Conservation (phyloP, 768 basidiomycete genomes). For the Termitomyces bulborhizus region DNA sequence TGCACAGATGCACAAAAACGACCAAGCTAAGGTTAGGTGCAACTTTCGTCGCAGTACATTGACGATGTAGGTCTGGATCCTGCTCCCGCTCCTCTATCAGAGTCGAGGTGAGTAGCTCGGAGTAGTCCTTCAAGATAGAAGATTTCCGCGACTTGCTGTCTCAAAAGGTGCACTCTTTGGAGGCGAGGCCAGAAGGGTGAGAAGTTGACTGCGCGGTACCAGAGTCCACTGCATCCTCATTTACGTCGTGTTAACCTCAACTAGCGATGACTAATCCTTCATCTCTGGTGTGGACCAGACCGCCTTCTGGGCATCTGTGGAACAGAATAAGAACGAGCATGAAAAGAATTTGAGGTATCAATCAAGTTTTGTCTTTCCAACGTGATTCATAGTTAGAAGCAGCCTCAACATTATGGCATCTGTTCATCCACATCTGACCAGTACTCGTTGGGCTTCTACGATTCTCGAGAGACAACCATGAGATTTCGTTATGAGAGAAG, state of each 20-base stretch:
- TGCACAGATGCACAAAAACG: background rate
- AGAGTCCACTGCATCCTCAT: background rate
- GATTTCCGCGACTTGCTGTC: constrained; percentile 18
- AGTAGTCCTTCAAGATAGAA: constrained; percentile 32
- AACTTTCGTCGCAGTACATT: constrained; percentile 26
- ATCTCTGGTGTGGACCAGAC: constrained; percentile 32
- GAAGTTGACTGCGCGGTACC: constrained; percentile 25
- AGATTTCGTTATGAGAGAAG: constrained; percentile 22
- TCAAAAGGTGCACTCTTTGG: constrained; percentile 29
- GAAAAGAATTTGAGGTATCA: constrained; percentile 41
- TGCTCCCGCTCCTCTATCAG: constrained; percentile 26
- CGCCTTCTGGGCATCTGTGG: constrained; percentile 42
- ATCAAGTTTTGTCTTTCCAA: constrained; percentile 30
- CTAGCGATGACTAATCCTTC: constrained; percentile 45
- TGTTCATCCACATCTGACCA: constrained; percentile 10
- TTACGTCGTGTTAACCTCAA: background rate
- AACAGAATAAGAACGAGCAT: constrained; percentile 26
- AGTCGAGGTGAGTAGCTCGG: constrained; percentile 27
- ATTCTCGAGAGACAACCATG: no score
- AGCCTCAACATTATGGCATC: constrained; percentile 13
- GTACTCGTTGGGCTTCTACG: constrained; percentile 24
- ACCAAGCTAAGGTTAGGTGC: constrained; percentile 13
- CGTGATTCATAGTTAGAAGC: constrained; percentile 41
- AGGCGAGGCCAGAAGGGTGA: constrained; percentile 19
- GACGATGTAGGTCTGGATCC: no score